Base-by-base conservation (phyloP, 352 stramenopile genomes). In the Phytophthora aleatoria region DNA sequence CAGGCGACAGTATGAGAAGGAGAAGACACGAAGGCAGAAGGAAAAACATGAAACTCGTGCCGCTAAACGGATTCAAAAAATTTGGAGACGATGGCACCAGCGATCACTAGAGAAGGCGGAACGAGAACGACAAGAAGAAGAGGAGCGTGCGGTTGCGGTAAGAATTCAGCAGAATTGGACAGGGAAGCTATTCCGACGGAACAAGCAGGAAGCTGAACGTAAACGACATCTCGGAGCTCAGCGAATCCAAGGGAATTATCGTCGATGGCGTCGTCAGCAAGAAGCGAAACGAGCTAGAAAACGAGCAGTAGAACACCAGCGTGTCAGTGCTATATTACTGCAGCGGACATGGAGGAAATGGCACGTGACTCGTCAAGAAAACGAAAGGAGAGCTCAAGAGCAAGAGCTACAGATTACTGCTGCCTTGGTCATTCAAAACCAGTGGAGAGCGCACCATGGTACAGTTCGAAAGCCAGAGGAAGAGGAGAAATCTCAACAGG, bases 131-230 rank as follows among this genome's bases (percentile, higher is more conserved):
- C 26, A 50, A 15, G 44, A 47, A 20, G 44, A 60, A 27, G 44
- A 61, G 8, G 39, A 64, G 28, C 50, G 31, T 39, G 36, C 27
- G n/a, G 49, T 67, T 16, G 45, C 65, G 5, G 3, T 64, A 2
- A 47, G 6, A 42, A 50, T 71, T 28, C 43, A 68, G 41, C 16
- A 71, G 54, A 33, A 64, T 44, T 55, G 68, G 59, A 33, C 42
- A 24, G 52, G 38, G 24, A 48, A 61, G 20, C 48, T 39, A 11
- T 27, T 28, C 7, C 45, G 38, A 39, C 35, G 31, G 42, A 64
- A 45, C 11, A 61, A 52, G 16, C n/a, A 69, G 13, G 27, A 51
- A 28, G 44, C 24, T 49, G 44, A 54, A 8, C 55, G 55, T 33
- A 53, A 62, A 49, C 44, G 15, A n/a, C 28, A 24, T 33, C n/a